Evolutionary conservation across 2,329 filamentous ascomycete genomes (phyloP), one percentile per base, ranked within the genome.

Genomic region (Diaporthe sp.): DNA sequence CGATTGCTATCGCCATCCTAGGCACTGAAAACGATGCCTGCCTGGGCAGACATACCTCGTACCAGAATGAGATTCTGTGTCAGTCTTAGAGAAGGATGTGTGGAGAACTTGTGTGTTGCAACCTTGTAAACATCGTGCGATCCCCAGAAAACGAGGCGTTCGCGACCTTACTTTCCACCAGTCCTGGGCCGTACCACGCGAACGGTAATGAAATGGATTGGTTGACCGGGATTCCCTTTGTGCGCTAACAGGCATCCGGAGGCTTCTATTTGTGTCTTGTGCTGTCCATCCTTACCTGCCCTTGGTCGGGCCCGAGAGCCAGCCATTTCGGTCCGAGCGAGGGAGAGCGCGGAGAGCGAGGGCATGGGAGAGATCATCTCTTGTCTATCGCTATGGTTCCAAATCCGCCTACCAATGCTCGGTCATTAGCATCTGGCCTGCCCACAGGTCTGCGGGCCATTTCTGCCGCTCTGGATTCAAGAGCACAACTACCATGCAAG

Each of bases 41-140:
- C 25, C 44, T 25, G 22, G 13, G 15, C 25, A 34, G 17, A n/a
- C 9, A 49, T 13, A 31, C 19, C 44, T 31, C 44, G 15, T 4
- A 34, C 28, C 37, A 12, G 42, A 13, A 44, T 7, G 19, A 49
- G 19, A 19, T 7, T 49, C 19, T 49, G 17, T 49, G 2, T 8
- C 44, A 22, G 8, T 39, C 37, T 39, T 15, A 34, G 2, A 55
- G 10, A 3, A 22, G 31, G 10, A 19, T 7, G 34, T 6, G 65
- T 70, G 49, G n/a, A 19, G 65, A 39, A 53, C 34, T 70, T 70
- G 13, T 55, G 31, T 42, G 46, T 28, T 31, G 51, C 49, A 19
- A 39, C 28, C 44, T 53, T 51, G 46, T 46, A 55, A 25, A 67
- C 22, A 42, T 46, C 65, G 42, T 42, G 49, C 49, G 5, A 55